Evolutionary conservation across 768 basidiomycete genomes (phyloP).

Genomic region (Termitomyces sp.): DNA sequence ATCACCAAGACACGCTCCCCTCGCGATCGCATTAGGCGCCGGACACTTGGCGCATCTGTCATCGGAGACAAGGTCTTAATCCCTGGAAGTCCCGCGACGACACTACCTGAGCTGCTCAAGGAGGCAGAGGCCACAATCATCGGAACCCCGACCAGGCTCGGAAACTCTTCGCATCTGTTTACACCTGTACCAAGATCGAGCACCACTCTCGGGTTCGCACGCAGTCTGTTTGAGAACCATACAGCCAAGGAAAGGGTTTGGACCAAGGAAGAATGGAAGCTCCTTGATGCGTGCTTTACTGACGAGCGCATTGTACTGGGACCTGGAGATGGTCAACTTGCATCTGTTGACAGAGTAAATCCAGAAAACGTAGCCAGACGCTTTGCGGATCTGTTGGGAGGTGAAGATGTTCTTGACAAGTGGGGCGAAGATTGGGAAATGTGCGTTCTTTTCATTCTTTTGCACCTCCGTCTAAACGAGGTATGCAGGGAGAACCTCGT

Average conservation of each 20-base stretch:
- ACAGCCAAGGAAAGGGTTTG: slow-evolving; percentile 33
- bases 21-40: slow-evolving; percentile 4
- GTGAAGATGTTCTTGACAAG: slow-evolving; percentile 27
- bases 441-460: slow-evolving; percentile 30
- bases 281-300: slow-evolving; percentile 72
- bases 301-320: slow-evolving; percentile 57
- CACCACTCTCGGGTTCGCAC: background rate
- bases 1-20: slow-evolving; percentile 21
- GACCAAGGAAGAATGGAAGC: slow-evolving; percentile 77
- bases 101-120: slow-evolving; percentile 49
- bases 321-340: slow-evolving; percentile 29
- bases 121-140: slow-evolving; percentile 52
- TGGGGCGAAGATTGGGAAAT: slow-evolving; percentile 51
- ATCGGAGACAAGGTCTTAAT: slow-evolving; percentile 49
- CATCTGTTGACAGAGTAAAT: slow-evolving; percentile 45
- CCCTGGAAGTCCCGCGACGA: slow-evolving; percentile 47
- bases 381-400: slow-evolving; percentile 48
- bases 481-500: slow-evolving; percentile 43
- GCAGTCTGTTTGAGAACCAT: background rate
- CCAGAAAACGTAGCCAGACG: slow-evolving; percentile 54
- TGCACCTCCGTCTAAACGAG: background rate
- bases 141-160: slow-evolving; percentile 4
- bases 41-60: slow-evolving; percentile 25
- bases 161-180: background rate
- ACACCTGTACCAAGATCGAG: background rate